phyloP scores from a whole-genome alignment of 2,329 filamentous ascomycete genomes.

The Trichoderma asperellum region DNA sequence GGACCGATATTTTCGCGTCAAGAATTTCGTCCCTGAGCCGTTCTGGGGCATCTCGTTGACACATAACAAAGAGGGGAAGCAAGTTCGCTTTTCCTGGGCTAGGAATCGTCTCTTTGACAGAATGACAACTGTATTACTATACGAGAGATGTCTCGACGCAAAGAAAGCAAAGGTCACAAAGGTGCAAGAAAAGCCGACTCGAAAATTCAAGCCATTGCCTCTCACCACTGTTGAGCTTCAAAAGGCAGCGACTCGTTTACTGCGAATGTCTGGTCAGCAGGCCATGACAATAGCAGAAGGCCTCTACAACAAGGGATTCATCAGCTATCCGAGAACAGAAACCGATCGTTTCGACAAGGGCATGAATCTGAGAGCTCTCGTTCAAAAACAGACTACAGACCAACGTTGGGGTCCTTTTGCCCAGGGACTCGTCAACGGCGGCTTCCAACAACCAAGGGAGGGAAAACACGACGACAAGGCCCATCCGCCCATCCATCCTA shows the following conservation, averaged over 20 bases:
- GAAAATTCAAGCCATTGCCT: constrained; percentile 91
- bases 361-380: constrained; percentile 78
- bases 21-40: constrained; percentile 87
- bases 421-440: constrained; percentile 71
- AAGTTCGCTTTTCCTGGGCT: constrained; percentile 83
- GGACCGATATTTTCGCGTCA: constrained; percentile 90
- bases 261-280: constrained; percentile 87
- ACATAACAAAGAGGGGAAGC: constrained; percentile 75
- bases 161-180: constrained; percentile 80
- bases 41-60: constrained; percentile 93
- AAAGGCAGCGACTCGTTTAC: constrained; percentile 87
- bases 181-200: constrained; percentile 87
- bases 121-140: constrained; percentile 76
- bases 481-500: constrained; percentile 94
- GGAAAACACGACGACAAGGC: constrained; percentile 94
- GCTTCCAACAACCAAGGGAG: constrained; percentile 78
- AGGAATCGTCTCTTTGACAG: constrained; percentile 86
- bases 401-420: constrained; percentile 80
- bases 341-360: constrained; percentile 92
- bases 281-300: constrained; percentile 88
- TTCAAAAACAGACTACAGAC: constrained; percentile 83
- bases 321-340: constrained; percentile 96
- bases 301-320: constrained; percentile 92
- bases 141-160: constrained; percentile 80
- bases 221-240: constrained; percentile 95